These are phyloP conservation scores for Alternaria triticimaculans DNA, from an alignment of 2,329 filamentous ascomycete species.

Conservation along the genomic window DNA sequence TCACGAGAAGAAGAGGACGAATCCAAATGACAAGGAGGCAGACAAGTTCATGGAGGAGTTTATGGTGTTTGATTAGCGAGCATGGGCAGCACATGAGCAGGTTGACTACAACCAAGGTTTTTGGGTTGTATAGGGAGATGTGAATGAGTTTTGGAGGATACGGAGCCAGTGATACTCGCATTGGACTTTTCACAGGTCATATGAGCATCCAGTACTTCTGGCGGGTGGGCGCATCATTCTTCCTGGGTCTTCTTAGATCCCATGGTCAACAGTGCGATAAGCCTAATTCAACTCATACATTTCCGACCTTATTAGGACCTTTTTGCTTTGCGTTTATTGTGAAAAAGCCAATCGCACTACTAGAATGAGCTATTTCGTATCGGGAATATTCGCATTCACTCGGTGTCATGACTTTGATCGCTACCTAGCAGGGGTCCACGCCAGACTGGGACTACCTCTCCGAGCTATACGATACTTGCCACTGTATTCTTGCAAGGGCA, in stretches of 20 bases:
- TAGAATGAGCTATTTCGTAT: background rate
- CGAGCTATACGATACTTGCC: background rate
- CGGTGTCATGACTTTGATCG: background rate
- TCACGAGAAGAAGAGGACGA: background rate
- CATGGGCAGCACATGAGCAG: background rate
- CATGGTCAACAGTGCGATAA: background rate
- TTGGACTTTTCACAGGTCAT: background rate
- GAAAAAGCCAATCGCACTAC: background rate
- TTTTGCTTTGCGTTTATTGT: background rate
- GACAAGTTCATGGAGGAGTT: slow-evolving; percentile 9
- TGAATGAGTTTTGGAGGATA: background rate
- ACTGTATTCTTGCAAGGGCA: background rate
- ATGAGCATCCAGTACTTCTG: background rate
- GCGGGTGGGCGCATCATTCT: background rate
- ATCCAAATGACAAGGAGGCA: background rate
- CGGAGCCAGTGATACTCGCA: background rate
- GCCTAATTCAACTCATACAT: background rate
- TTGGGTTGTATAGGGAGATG: background rate
- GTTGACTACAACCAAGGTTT: background rate
- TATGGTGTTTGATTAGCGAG: slow-evolving; percentile 5
- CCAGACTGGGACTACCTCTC: background rate
- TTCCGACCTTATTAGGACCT: background rate
- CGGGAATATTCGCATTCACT: background rate
- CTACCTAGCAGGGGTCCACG: background rate
- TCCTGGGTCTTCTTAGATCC: background rate